These are phyloP conservation scores for Ephemerocybe angulata DNA, from an alignment of 768 basidiomycete genomes.

Conservation along the genomic window DNA sequence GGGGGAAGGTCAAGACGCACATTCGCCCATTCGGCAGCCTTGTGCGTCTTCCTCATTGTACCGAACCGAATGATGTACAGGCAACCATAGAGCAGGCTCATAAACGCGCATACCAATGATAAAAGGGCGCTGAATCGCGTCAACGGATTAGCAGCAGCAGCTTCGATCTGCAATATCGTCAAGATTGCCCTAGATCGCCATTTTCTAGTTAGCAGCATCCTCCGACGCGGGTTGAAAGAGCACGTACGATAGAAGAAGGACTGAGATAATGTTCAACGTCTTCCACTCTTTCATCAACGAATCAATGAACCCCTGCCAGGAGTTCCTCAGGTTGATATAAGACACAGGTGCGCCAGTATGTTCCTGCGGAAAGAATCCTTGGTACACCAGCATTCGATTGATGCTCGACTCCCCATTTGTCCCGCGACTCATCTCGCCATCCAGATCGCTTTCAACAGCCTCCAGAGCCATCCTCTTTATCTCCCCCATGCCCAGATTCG, in stretches of 20 bases:
- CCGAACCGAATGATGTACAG: conserved; percentile 60
- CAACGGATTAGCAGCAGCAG: conserved; percentile 46
- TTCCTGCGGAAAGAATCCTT: conserved; percentile 4
- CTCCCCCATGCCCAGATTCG: conserved; percentile 56
- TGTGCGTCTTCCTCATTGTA: conserved; percentile 57
- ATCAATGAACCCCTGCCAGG: conserved; percentile 14
- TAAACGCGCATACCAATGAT: conserved; percentile 53
- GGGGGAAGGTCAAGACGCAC: not conserved
- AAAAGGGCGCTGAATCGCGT: conserved; percentile 52
- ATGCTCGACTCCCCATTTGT: not conserved
- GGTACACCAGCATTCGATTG: conserved; percentile 1
- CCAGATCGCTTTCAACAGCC: conserved; percentile 12
- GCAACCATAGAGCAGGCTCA: conserved; percentile 59
- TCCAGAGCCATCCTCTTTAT: conserved; percentile 43
- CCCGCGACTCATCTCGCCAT: not conserved
- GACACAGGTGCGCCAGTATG: conserved; percentile 11
- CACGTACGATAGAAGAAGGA: conserved; percentile 13
- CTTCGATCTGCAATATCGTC: conserved; percentile 29
- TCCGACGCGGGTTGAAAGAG: not conserved
- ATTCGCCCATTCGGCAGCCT: conserved; percentile 58
- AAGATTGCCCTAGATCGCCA: conserved; percentile 23
- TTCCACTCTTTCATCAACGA: conserved; percentile 14
- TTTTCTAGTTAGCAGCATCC: conserved; percentile 2
- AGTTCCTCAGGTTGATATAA: not conserved
- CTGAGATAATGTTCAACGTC: conserved; percentile 13